A percentile compares a stretch with the other conserved stretches of the same genome.
Conservation (phyloP, 495 filamentous ascomycete genomes). For the Neurospora sp. region DNA sequence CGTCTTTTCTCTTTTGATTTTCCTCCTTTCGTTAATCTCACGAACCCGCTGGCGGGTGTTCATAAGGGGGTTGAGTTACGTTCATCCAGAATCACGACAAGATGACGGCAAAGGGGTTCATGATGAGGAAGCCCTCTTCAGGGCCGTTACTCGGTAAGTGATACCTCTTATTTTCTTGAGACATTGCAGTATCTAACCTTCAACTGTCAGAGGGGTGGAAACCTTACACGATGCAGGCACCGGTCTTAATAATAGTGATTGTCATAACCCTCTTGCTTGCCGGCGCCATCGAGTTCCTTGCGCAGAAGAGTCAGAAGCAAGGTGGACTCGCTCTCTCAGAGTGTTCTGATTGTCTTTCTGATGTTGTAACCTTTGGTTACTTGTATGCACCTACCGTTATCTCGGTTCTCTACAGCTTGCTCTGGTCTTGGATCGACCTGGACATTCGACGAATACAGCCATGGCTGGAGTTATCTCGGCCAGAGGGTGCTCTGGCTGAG, state of each 20-base stretch:
- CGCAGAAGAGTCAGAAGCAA: slow-evolving; percentile 10
- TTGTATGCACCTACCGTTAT: slow-evolving; percentile 32
- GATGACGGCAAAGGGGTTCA: no score
- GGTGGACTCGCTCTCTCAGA: slow-evolving; percentile 29
- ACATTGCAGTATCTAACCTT: no score
- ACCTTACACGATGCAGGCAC: slow-evolving; percentile 22
- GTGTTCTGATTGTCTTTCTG: slow-evolving; percentile 15
- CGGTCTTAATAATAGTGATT: slow-evolving; percentile 18
- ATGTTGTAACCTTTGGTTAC: slow-evolving; percentile 20
- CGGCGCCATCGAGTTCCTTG: slow-evolving; percentile 22
- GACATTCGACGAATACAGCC: slow-evolving; percentile 39
- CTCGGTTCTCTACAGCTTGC: slow-evolving; percentile 33
- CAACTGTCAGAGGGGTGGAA: slow-evolving; percentile 12
- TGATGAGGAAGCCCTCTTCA: no score
- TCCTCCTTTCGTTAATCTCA: background rate
- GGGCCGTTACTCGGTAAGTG: no score
- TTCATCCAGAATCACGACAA: no score
- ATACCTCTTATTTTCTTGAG: no score
- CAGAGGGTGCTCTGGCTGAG: slow-evolving; percentile 24
- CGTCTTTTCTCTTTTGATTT: no score
- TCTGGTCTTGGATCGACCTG: slow-evolving; percentile 37
- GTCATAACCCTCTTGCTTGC: slow-evolving; percentile 18
- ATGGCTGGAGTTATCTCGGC: slow-evolving; percentile 35
- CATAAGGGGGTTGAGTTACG: no score
- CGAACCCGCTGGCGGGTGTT: background rate